phyloP scores from a whole-genome alignment of 139 green algal genomes.

The Astrephomene gubernaculifera region DNA sequence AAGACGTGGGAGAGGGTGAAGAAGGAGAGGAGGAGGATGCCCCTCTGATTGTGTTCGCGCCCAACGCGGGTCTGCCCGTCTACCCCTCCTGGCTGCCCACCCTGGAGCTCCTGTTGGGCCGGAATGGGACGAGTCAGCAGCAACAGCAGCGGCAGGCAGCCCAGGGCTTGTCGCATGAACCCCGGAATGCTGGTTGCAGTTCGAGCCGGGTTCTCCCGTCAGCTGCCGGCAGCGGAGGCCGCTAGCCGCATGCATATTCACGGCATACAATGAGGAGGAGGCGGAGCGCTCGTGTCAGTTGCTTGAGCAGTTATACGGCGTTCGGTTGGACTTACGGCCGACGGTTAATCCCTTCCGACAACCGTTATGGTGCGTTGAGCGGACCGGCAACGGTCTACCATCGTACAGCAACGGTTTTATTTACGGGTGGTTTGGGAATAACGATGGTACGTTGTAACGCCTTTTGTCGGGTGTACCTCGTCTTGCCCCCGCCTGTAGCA shows the following conservation, averaged over 20 bases:
- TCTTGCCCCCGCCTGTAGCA: no score
- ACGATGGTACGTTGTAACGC: no score
- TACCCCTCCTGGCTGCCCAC: constrained; percentile 55
- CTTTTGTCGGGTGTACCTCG: no score
- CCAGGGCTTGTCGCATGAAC: no score
- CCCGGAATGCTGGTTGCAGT: no score
- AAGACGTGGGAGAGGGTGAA: neutral
- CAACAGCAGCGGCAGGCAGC: neutral
- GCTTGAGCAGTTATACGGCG: neutral
- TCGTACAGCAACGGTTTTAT: constrained; percentile 56
- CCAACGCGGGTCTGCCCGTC: constrained; percentile 57
- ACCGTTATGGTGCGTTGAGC: constrained; percentile 16
- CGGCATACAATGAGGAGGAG: constrained; percentile 37
- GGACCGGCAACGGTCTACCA: constrained; percentile 50
- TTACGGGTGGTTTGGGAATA: constrained; percentile 19
- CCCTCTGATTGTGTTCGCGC: constrained; percentile 32
- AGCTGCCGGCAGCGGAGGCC: neutral
- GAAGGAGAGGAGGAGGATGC: neutral
- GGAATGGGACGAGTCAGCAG: neutral
- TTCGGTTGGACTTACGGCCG: neutral
- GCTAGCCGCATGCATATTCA: constrained; percentile 10
- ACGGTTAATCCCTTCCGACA: constrained; percentile 41
- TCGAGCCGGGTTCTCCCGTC: no score
- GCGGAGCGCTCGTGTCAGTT: neutral
- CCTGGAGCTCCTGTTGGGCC: constrained; percentile 39